Conservation (phyloP, 352 stramenopile genomes). For the Globisporangium abappressorium region DNA sequence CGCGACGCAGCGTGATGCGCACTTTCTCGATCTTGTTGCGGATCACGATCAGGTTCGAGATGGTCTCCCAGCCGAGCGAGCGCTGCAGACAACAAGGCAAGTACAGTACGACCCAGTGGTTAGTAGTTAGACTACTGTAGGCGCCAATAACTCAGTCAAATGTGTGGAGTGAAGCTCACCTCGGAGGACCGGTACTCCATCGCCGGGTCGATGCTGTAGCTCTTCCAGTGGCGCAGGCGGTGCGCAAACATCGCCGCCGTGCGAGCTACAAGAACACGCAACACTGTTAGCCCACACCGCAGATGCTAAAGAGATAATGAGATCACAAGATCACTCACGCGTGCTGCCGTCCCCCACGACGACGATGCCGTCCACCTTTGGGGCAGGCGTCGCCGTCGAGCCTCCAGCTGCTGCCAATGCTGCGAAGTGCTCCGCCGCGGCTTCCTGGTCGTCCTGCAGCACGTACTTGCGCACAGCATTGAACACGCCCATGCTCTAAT, state of each 20-base stretch:
- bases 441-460: constrained; percentile 25
- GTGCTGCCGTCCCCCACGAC: constrained; percentile 80
- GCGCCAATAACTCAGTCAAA: background rate
- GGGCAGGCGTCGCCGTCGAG: background rate
- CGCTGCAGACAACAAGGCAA: constrained; percentile 22
- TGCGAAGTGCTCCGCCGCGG: background rate
- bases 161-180: constrained; percentile 8
- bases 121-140: background rate
- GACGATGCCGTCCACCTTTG: constrained; percentile 64
- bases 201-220: constrained; percentile 74
- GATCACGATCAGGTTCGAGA: constrained; percentile 71
- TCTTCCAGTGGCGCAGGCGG: constrained; percentile 67
- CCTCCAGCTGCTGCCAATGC: background rate
- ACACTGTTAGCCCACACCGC: background rate
- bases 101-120: background rate
- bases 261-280: constrained; percentile 33
- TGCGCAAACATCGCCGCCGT: constrained; percentile 79
- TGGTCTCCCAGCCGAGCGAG: constrained; percentile 40
- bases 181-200: constrained; percentile 61
- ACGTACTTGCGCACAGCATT: constrained; percentile 75
- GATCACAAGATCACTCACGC: constrained; percentile 32
- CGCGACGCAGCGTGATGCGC: constrained; percentile 50
- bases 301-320: background rate
- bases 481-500: constrained; percentile 81
- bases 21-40: constrained; percentile 86